phyloP scores from a whole-genome alignment of 2,329 filamentous ascomycete species.

The Aspergillus pseudotamarii region DNA sequence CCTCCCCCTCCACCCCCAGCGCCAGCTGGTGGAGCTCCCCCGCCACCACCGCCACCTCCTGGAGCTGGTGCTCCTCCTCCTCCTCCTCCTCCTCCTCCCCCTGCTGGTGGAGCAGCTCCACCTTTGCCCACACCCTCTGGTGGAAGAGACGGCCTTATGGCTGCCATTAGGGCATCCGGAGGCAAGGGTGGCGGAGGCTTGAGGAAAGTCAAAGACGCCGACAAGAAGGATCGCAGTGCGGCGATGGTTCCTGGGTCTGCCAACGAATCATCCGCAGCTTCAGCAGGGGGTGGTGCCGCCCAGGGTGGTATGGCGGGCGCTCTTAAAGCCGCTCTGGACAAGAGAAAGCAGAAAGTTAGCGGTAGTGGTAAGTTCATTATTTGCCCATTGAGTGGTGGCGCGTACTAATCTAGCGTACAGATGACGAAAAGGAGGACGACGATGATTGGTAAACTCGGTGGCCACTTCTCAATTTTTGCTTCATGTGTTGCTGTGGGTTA shows the following conservation, averaged over 20 bases:
- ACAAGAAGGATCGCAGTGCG: slow-evolving; percentile 51
- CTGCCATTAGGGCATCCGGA: slow-evolving; percentile 58
- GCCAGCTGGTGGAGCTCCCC: slow-evolving; percentile 42
- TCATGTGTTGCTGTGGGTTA: slow-evolving; percentile 11
- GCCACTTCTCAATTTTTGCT: background rate
- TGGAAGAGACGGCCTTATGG: slow-evolving; percentile 48
- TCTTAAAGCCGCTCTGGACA: slow-evolving; percentile 73
- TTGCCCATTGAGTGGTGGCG: background rate
- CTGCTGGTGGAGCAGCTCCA: slow-evolving; percentile 40
- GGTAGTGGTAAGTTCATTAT: slow-evolving; percentile 78
- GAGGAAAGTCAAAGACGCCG: slow-evolving; percentile 49
- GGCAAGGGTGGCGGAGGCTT: slow-evolving; percentile 52
- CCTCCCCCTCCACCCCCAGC: slow-evolving; percentile 43
- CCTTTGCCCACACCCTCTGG: slow-evolving; percentile 47
- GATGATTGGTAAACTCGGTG: slow-evolving; percentile 46
- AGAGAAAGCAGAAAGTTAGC: slow-evolving; percentile 91
- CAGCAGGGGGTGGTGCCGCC: slow-evolving; percentile 55
- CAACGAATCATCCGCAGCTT: slow-evolving; percentile 63
- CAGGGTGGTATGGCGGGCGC: slow-evolving; percentile 76
- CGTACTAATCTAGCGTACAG: slow-evolving; percentile 35
- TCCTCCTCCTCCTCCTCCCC: too few relatives aligned
- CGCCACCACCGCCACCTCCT: slow-evolving; percentile 38
- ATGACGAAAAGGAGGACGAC: slow-evolving; percentile 51
- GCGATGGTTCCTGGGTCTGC: slow-evolving; percentile 51
- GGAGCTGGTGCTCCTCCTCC: slow-evolving; percentile 52